Conservation (phyloP, 495 filamentous ascomycete genomes). For the Penicillium goetzii region DNA sequence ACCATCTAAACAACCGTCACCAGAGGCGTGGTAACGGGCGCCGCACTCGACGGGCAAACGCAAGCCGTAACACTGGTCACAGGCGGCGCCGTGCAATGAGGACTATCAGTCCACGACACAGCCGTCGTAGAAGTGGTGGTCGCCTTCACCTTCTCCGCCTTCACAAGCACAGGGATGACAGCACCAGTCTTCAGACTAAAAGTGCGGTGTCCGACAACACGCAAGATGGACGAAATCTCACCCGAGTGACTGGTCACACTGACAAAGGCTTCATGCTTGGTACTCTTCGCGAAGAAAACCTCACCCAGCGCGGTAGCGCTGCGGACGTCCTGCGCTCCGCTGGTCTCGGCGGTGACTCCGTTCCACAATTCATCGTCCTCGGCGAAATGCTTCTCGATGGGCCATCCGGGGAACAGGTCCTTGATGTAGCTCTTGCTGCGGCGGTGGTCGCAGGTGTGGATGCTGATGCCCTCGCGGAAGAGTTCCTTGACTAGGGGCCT, state of each 20-base stretch:
- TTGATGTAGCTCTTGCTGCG: conserved; percentile 60
- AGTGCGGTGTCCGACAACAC: conserved; percentile 60
- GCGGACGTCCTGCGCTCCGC: conserved; percentile 57
- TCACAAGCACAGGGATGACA: conserved; percentile 70
- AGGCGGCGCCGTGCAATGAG: conserved; percentile 57
- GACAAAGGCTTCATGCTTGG: conserved; percentile 56
- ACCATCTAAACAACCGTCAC: conserved; percentile 24
- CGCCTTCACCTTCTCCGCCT: conserved; percentile 47
- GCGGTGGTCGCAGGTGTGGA: conserved; percentile 81
- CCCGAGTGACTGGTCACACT: conserved; percentile 72
- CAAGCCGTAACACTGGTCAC: conserved; percentile 52
- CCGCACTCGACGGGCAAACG: conserved; percentile 48
- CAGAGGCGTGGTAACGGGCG: conserved; percentile 44
- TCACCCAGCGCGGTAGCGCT: conserved; percentile 60
- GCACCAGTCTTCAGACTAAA: conserved; percentile 69
- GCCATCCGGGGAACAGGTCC: conserved; percentile 58
- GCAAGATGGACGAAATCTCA: conserved; percentile 61
- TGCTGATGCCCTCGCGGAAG: conserved; percentile 70
- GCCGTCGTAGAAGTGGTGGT: conserved; percentile 34
- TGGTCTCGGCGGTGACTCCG: conserved; percentile 56
- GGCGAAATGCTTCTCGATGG: conserved; percentile 64
- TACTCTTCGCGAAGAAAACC: conserved; percentile 53
- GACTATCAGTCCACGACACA: conserved; percentile 43
- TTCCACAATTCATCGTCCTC: conserved; percentile 67
- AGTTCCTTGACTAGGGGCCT: conserved; percentile 69